phyloP scores from a whole-genome alignment of 2,329 filamentous ascomycete genomes.

The Cyphellophora attinorum region DNA sequence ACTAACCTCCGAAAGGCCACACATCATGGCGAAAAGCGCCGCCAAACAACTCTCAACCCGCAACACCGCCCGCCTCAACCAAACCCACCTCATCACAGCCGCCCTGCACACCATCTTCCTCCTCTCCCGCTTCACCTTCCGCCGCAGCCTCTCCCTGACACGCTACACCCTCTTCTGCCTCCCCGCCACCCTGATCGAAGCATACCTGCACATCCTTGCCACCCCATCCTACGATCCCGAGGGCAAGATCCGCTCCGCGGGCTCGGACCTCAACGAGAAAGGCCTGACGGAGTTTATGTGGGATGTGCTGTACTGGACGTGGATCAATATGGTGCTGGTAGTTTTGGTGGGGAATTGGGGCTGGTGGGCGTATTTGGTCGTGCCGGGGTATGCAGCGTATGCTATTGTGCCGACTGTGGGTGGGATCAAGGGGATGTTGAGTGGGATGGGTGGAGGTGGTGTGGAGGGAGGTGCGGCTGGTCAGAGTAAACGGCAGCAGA shows the following conservation, averaged over 20 bases:
- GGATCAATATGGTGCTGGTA: conserved; percentile 64
- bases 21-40: conserved; percentile 31
- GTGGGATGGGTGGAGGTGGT: conserved; percentile 32
- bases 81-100: conserved; percentile 69
- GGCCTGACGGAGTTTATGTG: conserved; percentile 98
- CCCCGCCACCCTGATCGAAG: conserved; percentile 70
- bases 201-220: conserved; percentile 74
- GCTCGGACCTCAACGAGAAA: conserved; percentile 78
- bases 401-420: conserved; percentile 35
- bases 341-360: conserved; percentile 72
- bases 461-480: conserved; percentile 22
- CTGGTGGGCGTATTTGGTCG: conserved; percentile 53
- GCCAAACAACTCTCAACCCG: conserved; percentile 59
- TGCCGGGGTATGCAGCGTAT: conserved; percentile 40
- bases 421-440: conserved; percentile 31
- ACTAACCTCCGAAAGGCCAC: no score
- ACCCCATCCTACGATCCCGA: conserved; percentile 62
- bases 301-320: conserved; percentile 92
- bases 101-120: conserved; percentile 66
- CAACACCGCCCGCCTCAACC: conserved; percentile 68
- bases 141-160: conserved; percentile 52
- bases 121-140: conserved; percentile 54
- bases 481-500: conserved; percentile 43
- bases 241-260: conserved; percentile 62
- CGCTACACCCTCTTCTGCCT: conserved; percentile 63